Percentiles rank a stretch among this genome's conserved stretches.
Conservation (phyloP, 1,284 basidiomycete species). For the Fomitopsis palustris region DNA sequence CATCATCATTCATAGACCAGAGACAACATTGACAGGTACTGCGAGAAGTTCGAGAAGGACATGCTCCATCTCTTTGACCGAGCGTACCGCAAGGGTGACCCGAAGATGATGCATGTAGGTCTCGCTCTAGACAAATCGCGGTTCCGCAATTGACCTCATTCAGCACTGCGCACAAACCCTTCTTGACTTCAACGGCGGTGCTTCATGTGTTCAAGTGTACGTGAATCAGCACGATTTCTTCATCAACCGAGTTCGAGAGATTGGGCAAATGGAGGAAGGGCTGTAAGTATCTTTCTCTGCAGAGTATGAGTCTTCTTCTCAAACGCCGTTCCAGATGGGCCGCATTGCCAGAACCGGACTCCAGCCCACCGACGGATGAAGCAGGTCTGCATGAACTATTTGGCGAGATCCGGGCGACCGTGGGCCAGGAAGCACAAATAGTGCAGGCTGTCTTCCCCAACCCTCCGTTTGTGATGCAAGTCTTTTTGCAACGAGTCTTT, state of each 20-base stretch:
- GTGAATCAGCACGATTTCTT: conserved; percentile 99
- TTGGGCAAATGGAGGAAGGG: conserved; percentile 51
- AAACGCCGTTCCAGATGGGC: conserved; percentile 65
- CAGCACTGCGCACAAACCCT: conserved; percentile 97
- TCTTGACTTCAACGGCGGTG: conserved; percentile 96
- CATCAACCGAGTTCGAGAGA: conserved; percentile 81
- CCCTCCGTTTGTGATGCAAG: conserved; percentile 97
- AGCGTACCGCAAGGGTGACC: conserved; percentile 94
- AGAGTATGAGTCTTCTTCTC: conserved; percentile 8
- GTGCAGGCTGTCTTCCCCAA: conserved; percentile 99
- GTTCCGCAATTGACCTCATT: not conserved
- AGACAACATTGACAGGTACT: conserved; percentile 92
- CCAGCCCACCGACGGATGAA: conserved; percentile 77
- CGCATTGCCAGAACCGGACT: conserved; percentile 75
- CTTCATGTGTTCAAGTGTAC: conserved; percentile 96
- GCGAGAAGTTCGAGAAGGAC: conserved; percentile 98
- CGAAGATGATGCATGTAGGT: conserved; percentile 97
- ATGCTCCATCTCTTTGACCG: conserved; percentile 95
- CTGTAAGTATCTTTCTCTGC: conserved; percentile 47
- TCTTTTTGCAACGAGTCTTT: conserved; percentile 96
- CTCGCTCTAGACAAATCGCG: not conserved
- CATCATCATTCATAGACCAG: conserved; percentile 50
- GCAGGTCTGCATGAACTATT: conserved; percentile 80
- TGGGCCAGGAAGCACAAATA: conserved; percentile 95
- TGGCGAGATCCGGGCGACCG: conserved; percentile 85